These are phyloP conservation scores for Malus asiatica DNA, from an alignment of 306 rosid species.

Conservation along the genomic window DNA sequence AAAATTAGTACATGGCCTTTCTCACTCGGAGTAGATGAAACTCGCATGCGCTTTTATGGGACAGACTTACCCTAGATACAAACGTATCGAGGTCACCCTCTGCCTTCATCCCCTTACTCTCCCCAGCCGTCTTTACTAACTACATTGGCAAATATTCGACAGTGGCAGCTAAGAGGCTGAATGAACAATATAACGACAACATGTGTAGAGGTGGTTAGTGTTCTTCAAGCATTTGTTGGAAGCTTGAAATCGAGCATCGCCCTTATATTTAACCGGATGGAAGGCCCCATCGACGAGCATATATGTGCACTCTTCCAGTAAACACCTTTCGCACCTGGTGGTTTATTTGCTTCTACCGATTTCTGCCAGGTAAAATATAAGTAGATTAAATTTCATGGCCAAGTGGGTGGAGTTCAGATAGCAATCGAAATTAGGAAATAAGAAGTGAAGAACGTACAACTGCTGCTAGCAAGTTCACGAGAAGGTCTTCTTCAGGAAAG, in stretches of 20 bases:
- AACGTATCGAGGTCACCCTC: constrained; percentile 10
- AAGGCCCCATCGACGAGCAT: constrained; percentile 99
- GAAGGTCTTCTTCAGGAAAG: constrained; percentile 85
- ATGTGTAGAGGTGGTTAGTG: constrained; percentile 42
- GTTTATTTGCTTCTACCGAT: constrained; percentile 88
- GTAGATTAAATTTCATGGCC: not conserved
- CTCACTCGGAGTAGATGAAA: constrained; percentile 40
- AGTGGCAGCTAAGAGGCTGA: constrained; percentile 27
- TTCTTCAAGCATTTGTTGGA: constrained; percentile 43
- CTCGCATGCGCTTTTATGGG: constrained; percentile 20
- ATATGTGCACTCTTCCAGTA: constrained; percentile 93
- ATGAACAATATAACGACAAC: constrained; percentile 31
- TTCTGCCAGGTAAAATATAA: constrained; percentile 39
- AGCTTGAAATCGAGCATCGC: constrained; percentile 85
- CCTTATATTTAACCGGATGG: constrained; percentile 68
- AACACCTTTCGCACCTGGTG: constrained; percentile 89
- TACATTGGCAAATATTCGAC: constrained; percentile 26
- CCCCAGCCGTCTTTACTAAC: constrained; percentile 35
- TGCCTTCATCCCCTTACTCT: constrained; percentile 19
- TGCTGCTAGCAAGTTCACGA: constrained; percentile 70
- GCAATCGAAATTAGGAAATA: not conserved
- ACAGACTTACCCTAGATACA: constrained; percentile 20
- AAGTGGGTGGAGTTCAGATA: constrained; percentile 1
- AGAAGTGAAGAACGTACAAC: constrained; percentile 46
- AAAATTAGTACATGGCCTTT: constrained; percentile 33